Evolutionary conservation across 495 filamentous ascomycete species (phyloP), one percentile per base, ranked within the genome.

Genomic region (Pseudevernia furfuracea): DNA sequence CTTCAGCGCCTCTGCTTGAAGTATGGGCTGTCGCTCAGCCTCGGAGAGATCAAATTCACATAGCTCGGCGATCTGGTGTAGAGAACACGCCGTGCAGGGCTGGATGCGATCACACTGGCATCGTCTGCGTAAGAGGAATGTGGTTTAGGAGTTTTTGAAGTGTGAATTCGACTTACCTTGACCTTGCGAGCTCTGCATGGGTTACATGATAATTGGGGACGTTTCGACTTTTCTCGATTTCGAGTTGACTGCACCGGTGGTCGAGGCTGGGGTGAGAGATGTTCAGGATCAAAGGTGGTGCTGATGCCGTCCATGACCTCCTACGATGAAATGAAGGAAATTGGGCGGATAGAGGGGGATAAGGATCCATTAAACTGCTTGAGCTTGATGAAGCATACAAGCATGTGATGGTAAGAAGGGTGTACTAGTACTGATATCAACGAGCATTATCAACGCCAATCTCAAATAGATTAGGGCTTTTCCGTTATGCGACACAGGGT

Each of bases 71-170:
- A 72, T 71, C 37, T 78, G 77, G 60, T 78, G 75, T n/a, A 77
- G 71, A 52, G 76, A 77, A 60, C 78, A 80, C 19, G 78, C 76
- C 23, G 73, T 74, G 70, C 78, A 80, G 57, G 78, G 78, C 63
- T 78, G 77, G 49, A 74, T 79, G 28, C 78, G 77, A 72, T 79
- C 78, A 67, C 78, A 80, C 78, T 79, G 67, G 39, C 28, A 44
- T 39, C n/a, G 37, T 36, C 21, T 56, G 38, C 34, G 56, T 25
- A 30, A 58, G 41, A 62, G 32, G 36, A 19, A 49, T 30, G 30
- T 17, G 12, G 30, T 15, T 21, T 15, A 17, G 14, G 32, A 7
- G 6, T 14, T n/a, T 34, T 9, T 15, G 21, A 21, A 8, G 12
- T 38, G 21, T 15, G 21, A 21, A 12, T 14, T 49, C 37, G 43